Conservation (phyloP, 1,284 basidiomycete species). For the Ustilago tritici region DNA sequence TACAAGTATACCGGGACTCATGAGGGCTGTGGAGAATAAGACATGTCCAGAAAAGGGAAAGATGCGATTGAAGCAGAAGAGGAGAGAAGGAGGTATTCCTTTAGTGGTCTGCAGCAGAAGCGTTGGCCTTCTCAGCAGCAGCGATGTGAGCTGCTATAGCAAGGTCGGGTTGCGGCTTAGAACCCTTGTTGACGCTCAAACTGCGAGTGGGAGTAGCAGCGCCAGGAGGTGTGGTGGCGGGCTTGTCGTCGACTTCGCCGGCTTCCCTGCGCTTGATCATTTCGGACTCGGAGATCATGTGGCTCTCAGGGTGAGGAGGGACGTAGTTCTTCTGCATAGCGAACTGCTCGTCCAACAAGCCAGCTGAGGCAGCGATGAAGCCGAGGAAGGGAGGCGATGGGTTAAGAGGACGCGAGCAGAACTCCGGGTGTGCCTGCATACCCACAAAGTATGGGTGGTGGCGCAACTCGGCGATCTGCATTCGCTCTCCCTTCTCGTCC, state of each 20-base stretch:
- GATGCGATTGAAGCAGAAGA: constrained; percentile 9
- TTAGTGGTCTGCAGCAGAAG: constrained; percentile 26
- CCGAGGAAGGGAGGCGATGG: constrained; percentile 98
- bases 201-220: constrained; percentile 47
- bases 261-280: constrained; percentile 49
- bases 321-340: constrained; percentile 75
- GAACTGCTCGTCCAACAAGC: constrained; percentile 80
- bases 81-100: background rate
- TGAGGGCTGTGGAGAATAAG: constrained; percentile 9
- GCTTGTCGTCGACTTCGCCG: constrained; percentile 46
- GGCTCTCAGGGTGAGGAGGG: constrained; percentile 72
- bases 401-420: constrained; percentile 98
- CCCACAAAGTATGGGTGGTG: constrained; percentile 96
- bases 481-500: constrained; percentile 94
- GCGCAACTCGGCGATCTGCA: constrained; percentile 91
- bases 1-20: constrained; percentile 27
- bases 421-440: constrained; percentile 97
- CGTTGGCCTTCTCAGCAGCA: constrained; percentile 47
- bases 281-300: constrained; percentile 63
- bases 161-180: constrained; percentile 32
- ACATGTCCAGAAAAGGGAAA: constrained; percentile 14
- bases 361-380: constrained; percentile 87
- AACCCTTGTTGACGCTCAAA: constrained; percentile 37
- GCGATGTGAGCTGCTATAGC: constrained; percentile 48
- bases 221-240: constrained; percentile 55